phyloP scores from a whole-genome alignment of 1,139 yeast species.

The Sugiyamaella paludigena region DNA sequence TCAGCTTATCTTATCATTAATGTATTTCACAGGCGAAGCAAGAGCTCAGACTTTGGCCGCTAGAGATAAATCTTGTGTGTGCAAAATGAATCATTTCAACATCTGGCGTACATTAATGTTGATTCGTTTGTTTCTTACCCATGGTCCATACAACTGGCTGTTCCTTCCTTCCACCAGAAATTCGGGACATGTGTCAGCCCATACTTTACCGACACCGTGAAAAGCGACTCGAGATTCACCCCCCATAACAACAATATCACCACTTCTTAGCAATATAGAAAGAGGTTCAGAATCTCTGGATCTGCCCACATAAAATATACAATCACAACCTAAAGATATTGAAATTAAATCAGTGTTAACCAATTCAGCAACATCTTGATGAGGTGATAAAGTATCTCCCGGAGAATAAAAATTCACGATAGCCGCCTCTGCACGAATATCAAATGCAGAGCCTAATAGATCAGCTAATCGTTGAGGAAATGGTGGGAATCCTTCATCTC shows the following conservation, averaged over 20 bases:
- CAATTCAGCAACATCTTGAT: constrained; percentile 46
- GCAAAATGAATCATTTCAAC: constrained; percentile 23
- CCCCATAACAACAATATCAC: constrained; percentile 45
- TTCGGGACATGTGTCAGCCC: constrained; percentile 36
- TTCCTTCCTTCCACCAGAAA: constrained; percentile 23
- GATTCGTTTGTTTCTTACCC: constrained; percentile 40
- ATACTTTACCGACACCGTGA: constrained; percentile 45
- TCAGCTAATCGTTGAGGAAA: constrained; percentile 37
- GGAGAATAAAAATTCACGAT: constrained; percentile 45
- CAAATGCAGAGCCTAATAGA: constrained; percentile 24
- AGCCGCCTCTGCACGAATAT: constrained; percentile 41
- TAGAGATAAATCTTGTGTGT: too few species aligned
- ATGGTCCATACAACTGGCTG: constrained; percentile 28
- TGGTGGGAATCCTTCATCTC: constrained; percentile 36
- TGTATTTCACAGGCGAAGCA: too few species aligned
- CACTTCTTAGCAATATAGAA: constrained; percentile 38
- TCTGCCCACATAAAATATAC: constrained; percentile 39
- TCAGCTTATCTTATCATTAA: too few species aligned
- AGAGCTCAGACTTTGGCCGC: too few species aligned
- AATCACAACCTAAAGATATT: constrained; percentile 41
- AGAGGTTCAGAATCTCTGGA: constrained; percentile 32
- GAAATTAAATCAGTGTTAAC: constrained; percentile 39
- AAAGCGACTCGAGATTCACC: constrained; percentile 42
- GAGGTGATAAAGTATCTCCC: constrained; percentile 45
- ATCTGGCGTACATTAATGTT: constrained; percentile 45